Evolutionary conservation across 2,329 filamentous ascomycete genomes (phyloP), one percentile per base, ranked within the genome.

Genomic region (Hypoxylon sp.): DNA sequence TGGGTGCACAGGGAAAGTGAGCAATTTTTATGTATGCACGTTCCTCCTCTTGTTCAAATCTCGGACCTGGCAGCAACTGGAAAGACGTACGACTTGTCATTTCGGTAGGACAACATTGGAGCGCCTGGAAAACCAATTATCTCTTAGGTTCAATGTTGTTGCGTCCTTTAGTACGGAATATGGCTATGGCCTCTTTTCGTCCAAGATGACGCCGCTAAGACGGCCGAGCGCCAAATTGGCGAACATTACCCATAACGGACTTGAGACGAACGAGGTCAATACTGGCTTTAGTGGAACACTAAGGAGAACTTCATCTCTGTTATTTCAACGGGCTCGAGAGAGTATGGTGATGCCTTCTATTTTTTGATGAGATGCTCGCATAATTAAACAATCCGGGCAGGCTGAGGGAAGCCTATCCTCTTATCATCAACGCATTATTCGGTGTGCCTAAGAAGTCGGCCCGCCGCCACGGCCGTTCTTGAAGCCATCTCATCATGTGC

Each of bases 51-150:
- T 41, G 25, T 53, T 41, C 5, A 21, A 21, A 17, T 34, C 50
- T 41, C 50, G 19, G 21, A 28, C 34, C 21, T 17, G 6, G 25
- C 30, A 41, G 30, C 17, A 25, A 14, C 25, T 17, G 23, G 19
- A 36, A 21, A 17, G 41, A 17, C 30, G 21, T 32, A 49, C 36
- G 25, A 25, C 48, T 53, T 28, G 10, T 34, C 53, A 53, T 60
- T 25, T 60, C 58, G 58, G 48, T 21, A 46, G 36, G 48, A 28
- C 48, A 36, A 19, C 38, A 48, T 25, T 2, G 48, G 48, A 60
- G 32, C 36, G 4, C 36, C 57, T 23, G 45, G n/a, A 13, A 43
- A 14, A 28, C 34, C n/a, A n/a, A n/a, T n/a, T n/a, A n/a, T n/a
- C n/a, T n/a, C n/a, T n/a, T n/a, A n/a, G n/a, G n/a, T n/a, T n/a